phyloP scores from a whole-genome alignment of 768 basidiomycete genomes.

The Boletus coccyginus region DNA sequence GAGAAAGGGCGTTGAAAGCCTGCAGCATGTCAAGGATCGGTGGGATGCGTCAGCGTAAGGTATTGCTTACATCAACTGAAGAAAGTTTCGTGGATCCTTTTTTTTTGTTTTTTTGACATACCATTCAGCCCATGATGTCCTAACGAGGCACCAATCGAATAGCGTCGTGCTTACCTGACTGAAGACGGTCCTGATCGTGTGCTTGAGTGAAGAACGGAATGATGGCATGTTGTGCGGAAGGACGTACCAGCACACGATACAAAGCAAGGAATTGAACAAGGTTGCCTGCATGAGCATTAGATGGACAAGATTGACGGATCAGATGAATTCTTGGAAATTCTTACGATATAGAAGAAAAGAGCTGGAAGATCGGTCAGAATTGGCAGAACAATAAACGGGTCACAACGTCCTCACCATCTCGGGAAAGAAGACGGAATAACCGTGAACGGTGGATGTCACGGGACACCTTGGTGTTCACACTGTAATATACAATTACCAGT shows the following conservation, averaged over 20 bases:
- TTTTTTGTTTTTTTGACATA: background rate
- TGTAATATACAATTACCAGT: background rate
- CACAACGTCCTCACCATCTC: conserved; percentile 22
- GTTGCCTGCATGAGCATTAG: conserved; percentile 2
- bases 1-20: conserved; percentile 10
- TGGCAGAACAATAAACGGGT: background rate
- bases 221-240: background rate
- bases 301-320: background rate
- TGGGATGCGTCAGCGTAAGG: background rate
- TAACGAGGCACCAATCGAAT: too few relatives aligned
- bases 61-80: background rate
- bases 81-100: background rate
- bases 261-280: conserved; percentile 3
- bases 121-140: background rate
- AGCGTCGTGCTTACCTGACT: conserved; percentile 2
- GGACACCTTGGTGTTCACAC: conserved; percentile 1
- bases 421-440: conserved; percentile 16
- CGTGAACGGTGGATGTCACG: background rate
- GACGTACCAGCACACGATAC: conserved; percentile 18
- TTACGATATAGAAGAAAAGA: conserved; percentile 16
- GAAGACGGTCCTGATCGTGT: conserved; percentile 6
- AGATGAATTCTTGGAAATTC: background rate
- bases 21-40: background rate
- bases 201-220: background rate
- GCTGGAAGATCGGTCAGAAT: conserved; percentile 9